Evolutionary conservation across 2,329 filamentous ascomycete genomes (phyloP).

Genomic region (Domatiomyces globalis): DNA sequence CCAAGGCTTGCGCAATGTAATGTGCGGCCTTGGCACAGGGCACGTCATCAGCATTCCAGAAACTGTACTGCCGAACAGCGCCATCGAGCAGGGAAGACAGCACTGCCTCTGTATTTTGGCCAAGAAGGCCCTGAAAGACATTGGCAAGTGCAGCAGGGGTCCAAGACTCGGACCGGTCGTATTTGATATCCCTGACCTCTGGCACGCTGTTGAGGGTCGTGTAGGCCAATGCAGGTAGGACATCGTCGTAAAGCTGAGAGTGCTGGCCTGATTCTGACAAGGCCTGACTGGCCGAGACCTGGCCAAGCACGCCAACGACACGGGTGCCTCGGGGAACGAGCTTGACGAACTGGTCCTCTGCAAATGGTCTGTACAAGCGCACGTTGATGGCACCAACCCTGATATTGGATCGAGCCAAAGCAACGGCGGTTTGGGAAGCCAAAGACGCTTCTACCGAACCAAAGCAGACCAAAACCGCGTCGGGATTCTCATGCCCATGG

Average conservation of each 20-base stretch:
- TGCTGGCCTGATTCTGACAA: conserved; percentile 62
- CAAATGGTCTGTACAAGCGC: conserved; percentile 84
- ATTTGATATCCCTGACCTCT: conserved; percentile 72
- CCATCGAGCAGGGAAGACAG: conserved; percentile 33
- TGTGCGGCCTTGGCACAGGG: conserved; percentile 50
- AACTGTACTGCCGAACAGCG: conserved; percentile 68
- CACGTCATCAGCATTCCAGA: conserved; percentile 82
- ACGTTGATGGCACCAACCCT: conserved; percentile 83
- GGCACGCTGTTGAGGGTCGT: conserved; percentile 49
- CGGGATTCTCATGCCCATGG: conserved; percentile 63
- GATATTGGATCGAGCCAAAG: conserved; percentile 56
- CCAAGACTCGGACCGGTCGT: conserved; percentile 58
- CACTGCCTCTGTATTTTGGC: conserved; percentile 34
- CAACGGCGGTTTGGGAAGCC: conserved; percentile 62
- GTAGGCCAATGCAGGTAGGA: conserved; percentile 72
- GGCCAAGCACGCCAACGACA: conserved; percentile 73
- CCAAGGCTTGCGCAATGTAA: conserved; percentile 45
- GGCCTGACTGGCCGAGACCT: conserved; percentile 60
- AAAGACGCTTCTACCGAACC: conserved; percentile 83
- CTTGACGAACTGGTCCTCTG: conserved; percentile 84
- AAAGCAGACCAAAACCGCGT: conserved; percentile 78
- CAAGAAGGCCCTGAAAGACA: conserved; percentile 32
- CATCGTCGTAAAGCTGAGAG: conserved; percentile 84
- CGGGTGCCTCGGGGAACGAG: conserved; percentile 60
- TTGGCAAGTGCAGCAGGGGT: conserved; percentile 35